Evolutionary conservation across 306 rosid genomes (phyloP).

Genomic region (Psophocarpus tetragonolobus): DNA sequence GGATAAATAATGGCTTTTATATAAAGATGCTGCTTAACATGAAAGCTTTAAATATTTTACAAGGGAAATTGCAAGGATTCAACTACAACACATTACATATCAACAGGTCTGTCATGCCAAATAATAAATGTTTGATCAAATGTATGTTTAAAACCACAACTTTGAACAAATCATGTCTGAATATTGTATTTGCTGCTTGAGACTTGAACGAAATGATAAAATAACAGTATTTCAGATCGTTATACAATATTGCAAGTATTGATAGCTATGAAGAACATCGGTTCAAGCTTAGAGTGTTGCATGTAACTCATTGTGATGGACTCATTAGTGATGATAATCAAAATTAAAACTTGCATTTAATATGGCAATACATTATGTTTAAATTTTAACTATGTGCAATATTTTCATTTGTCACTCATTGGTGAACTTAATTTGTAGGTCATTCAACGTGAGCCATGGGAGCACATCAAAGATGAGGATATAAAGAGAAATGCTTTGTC

Average conservation of each 20-base stretch:
- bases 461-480: conserved; percentile 92
- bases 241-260: conserved; percentile 10
- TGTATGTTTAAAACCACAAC: background rate
- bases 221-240: conserved; percentile 2
- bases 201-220: conserved; percentile 15
- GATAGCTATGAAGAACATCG: conserved; percentile 5
- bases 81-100: background rate
- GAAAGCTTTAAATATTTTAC: background rate
- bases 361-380: conserved; percentile 3
- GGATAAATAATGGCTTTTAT: background rate
- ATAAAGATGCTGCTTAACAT: background rate
- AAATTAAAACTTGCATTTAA: conserved; percentile 11
- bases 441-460: conserved; percentile 99
- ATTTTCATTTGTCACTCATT: conserved; percentile 32
- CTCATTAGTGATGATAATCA: background rate
- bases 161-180: background rate
- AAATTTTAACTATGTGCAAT: conserved; percentile 12
- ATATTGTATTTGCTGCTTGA: conserved; percentile 5
- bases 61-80: background rate
- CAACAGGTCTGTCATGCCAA: background rate
- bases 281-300: background rate
- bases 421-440: conserved; percentile 58
- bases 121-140: background rate
- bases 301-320: background rate
- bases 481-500: conserved; percentile 68